phyloP scores from a whole-genome alignment of 2,329 filamentous ascomycete genomes.

The Laburnicola sp. region DNA sequence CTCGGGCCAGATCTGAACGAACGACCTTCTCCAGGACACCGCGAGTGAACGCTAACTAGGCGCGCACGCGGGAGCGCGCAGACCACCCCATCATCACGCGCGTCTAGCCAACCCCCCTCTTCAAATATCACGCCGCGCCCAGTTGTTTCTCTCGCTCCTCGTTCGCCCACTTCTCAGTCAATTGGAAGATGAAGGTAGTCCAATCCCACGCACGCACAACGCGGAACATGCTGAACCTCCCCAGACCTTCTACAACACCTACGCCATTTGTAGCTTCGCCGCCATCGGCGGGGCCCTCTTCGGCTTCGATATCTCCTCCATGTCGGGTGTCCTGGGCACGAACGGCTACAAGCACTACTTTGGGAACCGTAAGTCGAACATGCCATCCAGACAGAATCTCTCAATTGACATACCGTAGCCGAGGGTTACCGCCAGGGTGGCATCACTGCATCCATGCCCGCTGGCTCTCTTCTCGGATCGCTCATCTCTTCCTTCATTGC shows the following conservation, averaged over 20 bases:
- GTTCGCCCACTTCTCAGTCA: constrained; percentile 10
- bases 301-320: constrained; percentile 47
- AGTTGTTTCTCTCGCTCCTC: constrained; percentile 5
- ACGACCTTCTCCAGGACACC: neutral
- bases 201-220: neutral
- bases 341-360: constrained; percentile 46
- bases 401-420: constrained; percentile 18
- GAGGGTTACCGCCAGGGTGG: constrained; percentile 36
- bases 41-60: constrained; percentile 12
- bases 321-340: constrained; percentile 45
- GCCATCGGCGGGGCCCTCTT: constrained; percentile 56
- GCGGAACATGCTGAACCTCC: neutral
- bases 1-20: neutral
- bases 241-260: constrained; percentile 54
- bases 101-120: constrained; percentile 7
- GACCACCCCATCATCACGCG: constrained; percentile 25
- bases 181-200: constrained; percentile 38
- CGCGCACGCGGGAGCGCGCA: constrained; percentile 15
- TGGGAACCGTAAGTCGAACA: constrained; percentile 26
- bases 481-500: constrained; percentile 52
- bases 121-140: constrained; percentile 16
- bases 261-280: constrained; percentile 64
- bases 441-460: constrained; percentile 55
- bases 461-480: constrained; percentile 54
- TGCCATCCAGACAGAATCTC: neutral